These are phyloP conservation scores for Paramyrothecium sp. DNA, from an alignment of 2,329 filamentous ascomycete species.

Conservation along the genomic window DNA sequence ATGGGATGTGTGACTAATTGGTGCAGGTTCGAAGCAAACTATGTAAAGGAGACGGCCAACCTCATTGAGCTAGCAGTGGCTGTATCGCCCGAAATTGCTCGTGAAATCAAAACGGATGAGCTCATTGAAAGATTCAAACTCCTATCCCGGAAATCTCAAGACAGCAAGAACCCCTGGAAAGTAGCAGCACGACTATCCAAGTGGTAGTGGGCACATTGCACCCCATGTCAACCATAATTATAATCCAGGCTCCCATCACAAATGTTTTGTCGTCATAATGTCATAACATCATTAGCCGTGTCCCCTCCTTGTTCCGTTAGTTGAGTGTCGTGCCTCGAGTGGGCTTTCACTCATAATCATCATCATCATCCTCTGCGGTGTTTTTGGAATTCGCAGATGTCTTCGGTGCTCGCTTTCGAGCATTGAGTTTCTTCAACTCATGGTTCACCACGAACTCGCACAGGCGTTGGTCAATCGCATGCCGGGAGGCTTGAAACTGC, in stretches of 20 bases:
- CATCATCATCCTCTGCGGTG: slow-evolving; percentile 9
- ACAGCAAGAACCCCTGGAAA: not conserved
- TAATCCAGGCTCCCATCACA: not conserved
- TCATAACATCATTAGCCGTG: not conserved
- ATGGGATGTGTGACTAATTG: slow-evolving; percentile 9
- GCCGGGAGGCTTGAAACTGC: slow-evolving; percentile 26
- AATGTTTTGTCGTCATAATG: not conserved
- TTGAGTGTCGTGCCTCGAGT: too few species aligned
- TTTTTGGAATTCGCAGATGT: slow-evolving; percentile 21
- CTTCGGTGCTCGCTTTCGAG: slow-evolving; percentile 27
- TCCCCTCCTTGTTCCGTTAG: slow-evolving; percentile 11
- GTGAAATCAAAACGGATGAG: not conserved
- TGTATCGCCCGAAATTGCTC: not conserved
- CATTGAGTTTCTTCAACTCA: slow-evolving; percentile 37
- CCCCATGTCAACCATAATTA: not conserved
- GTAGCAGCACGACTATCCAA: not conserved
- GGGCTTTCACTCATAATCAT: slow-evolving; percentile 19
- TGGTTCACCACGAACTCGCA: slow-evolving; percentile 34
- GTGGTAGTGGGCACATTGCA: not conserved
- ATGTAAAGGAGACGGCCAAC: slow-evolving; percentile 26
- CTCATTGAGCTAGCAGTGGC: not conserved
- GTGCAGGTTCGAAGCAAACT: slow-evolving; percentile 28
- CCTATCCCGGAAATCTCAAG: not conserved
- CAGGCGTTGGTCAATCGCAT: slow-evolving; percentile 30
- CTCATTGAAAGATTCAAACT: not conserved